Evolutionary conservation across 1,284 basidiomycete species (phyloP).

Genomic region (Moniliophthora roreri): DNA sequence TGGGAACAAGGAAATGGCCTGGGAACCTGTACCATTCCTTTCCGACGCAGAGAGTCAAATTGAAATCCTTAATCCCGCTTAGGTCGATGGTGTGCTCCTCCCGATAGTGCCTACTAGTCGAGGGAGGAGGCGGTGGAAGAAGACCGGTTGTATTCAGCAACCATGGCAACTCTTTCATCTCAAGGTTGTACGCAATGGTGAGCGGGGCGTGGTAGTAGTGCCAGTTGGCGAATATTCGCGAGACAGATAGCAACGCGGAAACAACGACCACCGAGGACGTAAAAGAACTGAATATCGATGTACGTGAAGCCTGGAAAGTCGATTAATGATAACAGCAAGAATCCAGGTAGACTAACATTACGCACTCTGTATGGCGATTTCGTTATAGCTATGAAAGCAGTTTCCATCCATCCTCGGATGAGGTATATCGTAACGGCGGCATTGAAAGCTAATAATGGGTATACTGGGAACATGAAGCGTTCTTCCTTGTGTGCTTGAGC

Average conservation of each 20-base stretch:
- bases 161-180: constrained; percentile 78
- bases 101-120: constrained; percentile 36
- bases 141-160: constrained; percentile 75
- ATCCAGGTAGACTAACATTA: constrained; percentile 13
- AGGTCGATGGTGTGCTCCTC: constrained; percentile 69
- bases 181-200: constrained; percentile 70
- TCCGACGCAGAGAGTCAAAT: constrained; percentile 83
- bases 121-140: constrained; percentile 38
- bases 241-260: constrained; percentile 70
- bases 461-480: constrained; percentile 95
- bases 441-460: constrained; percentile 92
- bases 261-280: constrained; percentile 71
- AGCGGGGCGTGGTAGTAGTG: constrained; percentile 93
- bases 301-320: constrained; percentile 66
- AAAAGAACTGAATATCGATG: constrained; percentile 73
- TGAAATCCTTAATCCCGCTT: constrained; percentile 66
- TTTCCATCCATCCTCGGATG: constrained; percentile 83
- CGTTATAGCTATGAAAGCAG: constrained; percentile 69
- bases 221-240: constrained; percentile 80
- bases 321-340: constrained; percentile 12
- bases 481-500: constrained; percentile 96
- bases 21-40: constrained; percentile 98
- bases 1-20: constrained; percentile 85
- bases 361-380: constrained; percentile 82
- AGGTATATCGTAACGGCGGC: constrained; percentile 87